These are phyloP conservation scores for Malus hybrid DNA, from an alignment of 331 rosid genomes.

Conservation along the genomic window DNA sequence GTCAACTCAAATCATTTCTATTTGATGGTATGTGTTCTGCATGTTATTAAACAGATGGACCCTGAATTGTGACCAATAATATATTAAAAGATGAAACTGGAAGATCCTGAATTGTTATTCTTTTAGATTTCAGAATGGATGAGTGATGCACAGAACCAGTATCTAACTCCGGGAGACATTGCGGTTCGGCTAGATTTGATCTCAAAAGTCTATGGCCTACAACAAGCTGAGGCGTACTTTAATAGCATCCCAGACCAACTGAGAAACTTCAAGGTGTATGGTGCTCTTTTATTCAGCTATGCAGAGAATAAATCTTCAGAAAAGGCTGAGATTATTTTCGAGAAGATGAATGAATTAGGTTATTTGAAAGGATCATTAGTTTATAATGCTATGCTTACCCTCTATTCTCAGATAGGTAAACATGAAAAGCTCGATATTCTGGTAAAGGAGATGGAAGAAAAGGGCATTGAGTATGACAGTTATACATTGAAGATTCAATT, in stretches of 20 bases:
- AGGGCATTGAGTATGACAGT: constrained; percentile 20
- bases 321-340: constrained; percentile 45
- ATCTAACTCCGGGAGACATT: constrained; percentile 22
- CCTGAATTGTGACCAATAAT: neutral
- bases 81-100: neutral
- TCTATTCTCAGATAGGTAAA: constrained; percentile 43
- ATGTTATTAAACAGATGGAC: neutral
- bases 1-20: neutral
- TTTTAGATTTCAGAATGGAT: constrained; percentile 53
- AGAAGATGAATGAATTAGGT: constrained; percentile 34
- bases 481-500: constrained; percentile 30
- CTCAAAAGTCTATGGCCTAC: constrained; percentile 49
- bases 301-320: constrained; percentile 39
- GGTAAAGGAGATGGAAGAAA: constrained; percentile 51
- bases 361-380: constrained; percentile 4
- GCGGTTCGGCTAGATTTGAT: constrained; percentile 47
- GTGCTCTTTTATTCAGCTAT: constrained; percentile 53
- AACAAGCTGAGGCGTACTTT: constrained; percentile 50
- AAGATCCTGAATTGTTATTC: neutral
- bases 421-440: constrained; percentile 33
- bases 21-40: neutral
- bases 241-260: constrained; percentile 24
- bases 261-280: constrained; percentile 32
- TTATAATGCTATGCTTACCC: constrained; percentile 48
- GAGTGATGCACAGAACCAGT: constrained; percentile 20